Base-by-base conservation (phyloP, 768 basidiomycete genomes). In the Mycena floridula region DNA sequence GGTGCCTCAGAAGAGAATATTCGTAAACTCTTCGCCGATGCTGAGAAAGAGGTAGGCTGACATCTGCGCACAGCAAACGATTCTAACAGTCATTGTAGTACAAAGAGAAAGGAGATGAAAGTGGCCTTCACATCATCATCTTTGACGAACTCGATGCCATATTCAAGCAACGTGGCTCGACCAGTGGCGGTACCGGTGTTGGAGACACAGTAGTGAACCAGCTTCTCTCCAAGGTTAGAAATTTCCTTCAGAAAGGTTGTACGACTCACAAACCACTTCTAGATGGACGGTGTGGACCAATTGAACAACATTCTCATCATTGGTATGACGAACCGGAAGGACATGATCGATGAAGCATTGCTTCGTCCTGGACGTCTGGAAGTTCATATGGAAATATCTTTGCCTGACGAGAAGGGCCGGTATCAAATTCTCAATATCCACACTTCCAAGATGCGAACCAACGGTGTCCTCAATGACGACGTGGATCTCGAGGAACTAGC, bases 271-370 rank as follows among this genome's bases (percentile, higher is more conserved):
- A n/a, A 45, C 20, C 35, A 36, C 27, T 1, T 16, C 7, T 53
- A 96, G 92, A 95, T 99, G 93, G 96, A 99, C 54, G 96, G 96
- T 70, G 95, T 99, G 9, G 96, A 99, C 60, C 88, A 91, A 67
- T 72, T 99, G 25, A 98, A 99, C 72, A 99, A 99, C 65, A 95
- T 99, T 49, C 85, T 99, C 55, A 87, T 99, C 54, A 99, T 99
- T 54, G 96, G 96, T 55, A 99, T 99, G 96, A 99, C 95, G 37
- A 98, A 99, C 64, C 85, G 96, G 48, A 67, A 81, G 35, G 96
- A 99, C 72, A 91, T 99, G 94, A 97, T 99, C 54, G 96, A 99
- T 57, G 96, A 99, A 59, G 96, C 95, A 7, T 77, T 98, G 2
- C 76, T 97, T 5, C 93, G 96, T 55, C 94, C 96, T 1, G 96